Conservation (phyloP, 2,329 filamentous ascomycete species). For the Pseudogymnoascus sp. region DNA sequence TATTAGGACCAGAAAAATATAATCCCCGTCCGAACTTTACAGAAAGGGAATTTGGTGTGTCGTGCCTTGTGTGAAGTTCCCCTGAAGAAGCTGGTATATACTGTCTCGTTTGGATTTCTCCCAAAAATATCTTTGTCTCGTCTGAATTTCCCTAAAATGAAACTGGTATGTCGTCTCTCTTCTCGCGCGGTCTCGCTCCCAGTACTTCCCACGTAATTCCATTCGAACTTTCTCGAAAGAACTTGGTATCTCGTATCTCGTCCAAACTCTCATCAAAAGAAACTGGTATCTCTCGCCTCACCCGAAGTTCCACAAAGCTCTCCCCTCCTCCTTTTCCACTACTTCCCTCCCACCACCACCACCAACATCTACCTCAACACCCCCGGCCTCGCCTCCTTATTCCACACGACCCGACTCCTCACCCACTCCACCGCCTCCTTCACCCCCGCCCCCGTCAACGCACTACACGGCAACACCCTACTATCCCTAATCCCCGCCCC, state of each 20-base stretch:
- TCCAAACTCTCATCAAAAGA: not conserved
- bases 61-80: not conserved
- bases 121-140: not conserved
- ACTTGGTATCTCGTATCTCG: not conserved
- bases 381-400: constrained; percentile 84
- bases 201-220: not conserved
- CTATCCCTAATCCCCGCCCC: constrained; percentile 80
- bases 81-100: not conserved
- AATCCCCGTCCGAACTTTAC: not conserved
- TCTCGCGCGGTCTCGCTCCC: not conserved
- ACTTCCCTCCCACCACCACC: too few species aligned
- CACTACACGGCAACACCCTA: constrained; percentile 81
- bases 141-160: not conserved
- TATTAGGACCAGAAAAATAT: not conserved
- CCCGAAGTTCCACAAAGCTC: not conserved
- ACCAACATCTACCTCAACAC: constrained; percentile 86
- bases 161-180: not conserved
- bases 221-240: not conserved
- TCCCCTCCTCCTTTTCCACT: constrained; percentile 12
- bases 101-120: not conserved
- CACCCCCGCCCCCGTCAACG: constrained; percentile 80
- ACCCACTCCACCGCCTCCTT: constrained; percentile 97
- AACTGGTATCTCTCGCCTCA: not conserved
- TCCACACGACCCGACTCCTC: constrained; percentile 86
- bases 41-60: not conserved